Base-by-base conservation (phyloP, 176 grass and related monocot species). In the Typha latifolia region DNA sequence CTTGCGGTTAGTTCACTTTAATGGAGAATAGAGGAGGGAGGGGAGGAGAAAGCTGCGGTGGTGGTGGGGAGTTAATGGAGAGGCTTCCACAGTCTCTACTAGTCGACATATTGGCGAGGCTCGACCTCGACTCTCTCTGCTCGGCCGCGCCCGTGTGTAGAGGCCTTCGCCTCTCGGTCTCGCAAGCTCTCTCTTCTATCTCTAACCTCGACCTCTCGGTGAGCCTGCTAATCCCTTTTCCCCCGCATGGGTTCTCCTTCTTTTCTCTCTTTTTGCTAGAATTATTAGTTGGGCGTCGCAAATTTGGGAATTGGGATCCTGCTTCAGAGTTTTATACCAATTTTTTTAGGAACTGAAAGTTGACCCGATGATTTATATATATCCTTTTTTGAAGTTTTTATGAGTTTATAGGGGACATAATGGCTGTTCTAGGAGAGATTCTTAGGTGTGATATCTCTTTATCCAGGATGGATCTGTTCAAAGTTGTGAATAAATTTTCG, bases 141-240 rank as follows among this genome's bases (percentile, higher is more conserved):
- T 89, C 93, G 27, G 75, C 83, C 66, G 80, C 93, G 47, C 82
- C 85, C 20, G 84, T 90, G 80, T 91, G 88, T 84, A 87, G 81
- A 75, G 68, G 82, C 15, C 81, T 84, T 14, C 69, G 68, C 20
- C 32, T 47, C 77, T 89, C 72, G 67, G 76, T 63, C 56, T 72
- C 75, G 74, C 64, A 72, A 70, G 55, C 49, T 15, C 29, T 78
- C 31, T 71, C 77, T 21, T 51, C 70, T 9, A 55, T 84, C 62
- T 48, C 82, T 72, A 47, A 57, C 18, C 70, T 84, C 61, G 82
- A 80, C 72, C 82, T 84, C 71, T 84, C 77, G 29, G 82, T 84
- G 7, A 71, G 82, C 53, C 31, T 9, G 47, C 22, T 3, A 5
- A 20, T 27, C 23, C 12, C 49, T 18, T 19, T 29, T 4, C 26